phyloP scores from a whole-genome alignment of 495 filamentous ascomycete species.

The Aspergillus kassunensis region DNA sequence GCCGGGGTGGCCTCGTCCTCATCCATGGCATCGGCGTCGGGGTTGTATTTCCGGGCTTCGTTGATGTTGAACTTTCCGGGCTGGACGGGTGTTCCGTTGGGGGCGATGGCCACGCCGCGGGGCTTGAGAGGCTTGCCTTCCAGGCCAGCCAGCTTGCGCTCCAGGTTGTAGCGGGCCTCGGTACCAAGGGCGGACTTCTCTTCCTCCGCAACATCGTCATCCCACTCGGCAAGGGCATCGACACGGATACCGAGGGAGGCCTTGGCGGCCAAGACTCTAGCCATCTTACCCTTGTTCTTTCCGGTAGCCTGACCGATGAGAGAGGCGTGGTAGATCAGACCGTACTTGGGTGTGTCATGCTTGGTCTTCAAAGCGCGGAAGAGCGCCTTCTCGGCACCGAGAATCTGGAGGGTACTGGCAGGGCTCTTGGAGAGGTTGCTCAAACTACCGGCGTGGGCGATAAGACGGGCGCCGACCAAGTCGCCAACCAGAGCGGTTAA shows the following conservation, averaged over 20 bases:
- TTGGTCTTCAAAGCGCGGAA: constrained; percentile 99
- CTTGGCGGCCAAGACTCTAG: constrained; percentile 90
- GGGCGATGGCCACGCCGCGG: constrained; percentile 69
- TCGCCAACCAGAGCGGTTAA: constrained; percentile 91
- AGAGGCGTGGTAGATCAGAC: constrained; percentile 97
- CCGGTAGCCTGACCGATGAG: constrained; percentile 94
- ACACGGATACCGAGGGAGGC: constrained; percentile 88
- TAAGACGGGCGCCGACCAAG: constrained; percentile 90
- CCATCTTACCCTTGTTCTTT: constrained; percentile 99
- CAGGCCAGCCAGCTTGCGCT: constrained; percentile 76
- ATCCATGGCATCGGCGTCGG: constrained; percentile 82
- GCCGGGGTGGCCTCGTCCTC: constrained; percentile 54
- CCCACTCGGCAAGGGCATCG: constrained; percentile 83
- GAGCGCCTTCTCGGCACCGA: constrained; percentile 97
- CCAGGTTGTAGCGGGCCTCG: constrained; percentile 69
- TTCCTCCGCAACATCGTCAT: constrained; percentile 77
- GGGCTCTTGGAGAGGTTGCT: constrained; percentile 96
- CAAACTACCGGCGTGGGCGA: constrained; percentile 91
- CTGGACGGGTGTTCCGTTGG: constrained; percentile 55
- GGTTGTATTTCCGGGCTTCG: constrained; percentile 93
- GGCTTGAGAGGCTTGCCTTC: constrained; percentile 87
- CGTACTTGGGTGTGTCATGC: constrained; percentile 98
- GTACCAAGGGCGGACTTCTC: constrained; percentile 75
- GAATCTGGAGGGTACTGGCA: constrained; percentile 93
- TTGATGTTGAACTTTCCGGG: constrained; percentile 87